These are phyloP conservation scores for Chlorella ohadii DNA, from an alignment of 139 green algal genomes.

Conservation along the genomic window DNA sequence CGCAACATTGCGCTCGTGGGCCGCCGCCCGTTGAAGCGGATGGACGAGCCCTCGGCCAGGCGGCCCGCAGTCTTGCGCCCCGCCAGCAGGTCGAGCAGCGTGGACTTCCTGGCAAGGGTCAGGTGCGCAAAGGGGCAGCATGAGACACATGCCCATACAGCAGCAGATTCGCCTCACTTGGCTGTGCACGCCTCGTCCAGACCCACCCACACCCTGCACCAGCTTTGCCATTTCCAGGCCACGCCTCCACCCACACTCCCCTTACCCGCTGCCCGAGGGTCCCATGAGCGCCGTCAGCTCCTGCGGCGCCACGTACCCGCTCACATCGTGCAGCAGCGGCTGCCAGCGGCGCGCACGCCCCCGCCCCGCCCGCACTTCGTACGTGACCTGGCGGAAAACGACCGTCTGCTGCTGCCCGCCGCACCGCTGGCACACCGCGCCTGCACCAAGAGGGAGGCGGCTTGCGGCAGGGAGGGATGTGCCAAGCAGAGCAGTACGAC, in stretches of 20 bases:
- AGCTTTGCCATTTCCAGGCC: too few species aligned
- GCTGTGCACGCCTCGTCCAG: too few species aligned
- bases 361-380: neutral
- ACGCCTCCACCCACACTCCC: too few species aligned
- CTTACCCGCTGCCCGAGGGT: conserved; percentile 1
- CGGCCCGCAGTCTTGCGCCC: conserved; percentile 58
- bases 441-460: too few species aligned
- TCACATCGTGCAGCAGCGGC: neutral
- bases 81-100: conserved; percentile 68
- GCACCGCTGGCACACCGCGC: too few species aligned
- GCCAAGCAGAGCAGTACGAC: too few species aligned
- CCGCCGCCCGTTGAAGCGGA: conserved; percentile 41
- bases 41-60: neutral
- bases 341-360: neutral
- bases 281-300: conserved; percentile 8
- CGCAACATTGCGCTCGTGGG: conserved; percentile 39
- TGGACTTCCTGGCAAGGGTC: conserved; percentile 66
- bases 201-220: too few species aligned
- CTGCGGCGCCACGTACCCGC: neutral
- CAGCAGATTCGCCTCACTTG: too few species aligned
- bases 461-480: too few species aligned
- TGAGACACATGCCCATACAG: too few species aligned
- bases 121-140: too few species aligned
- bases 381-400: neutral
- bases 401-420: neutral